Evolutionary conservation across 805 yeast species (phyloP), one percentile per base, ranked within the genome.

Genomic region (Candida jianshihensis): DNA sequence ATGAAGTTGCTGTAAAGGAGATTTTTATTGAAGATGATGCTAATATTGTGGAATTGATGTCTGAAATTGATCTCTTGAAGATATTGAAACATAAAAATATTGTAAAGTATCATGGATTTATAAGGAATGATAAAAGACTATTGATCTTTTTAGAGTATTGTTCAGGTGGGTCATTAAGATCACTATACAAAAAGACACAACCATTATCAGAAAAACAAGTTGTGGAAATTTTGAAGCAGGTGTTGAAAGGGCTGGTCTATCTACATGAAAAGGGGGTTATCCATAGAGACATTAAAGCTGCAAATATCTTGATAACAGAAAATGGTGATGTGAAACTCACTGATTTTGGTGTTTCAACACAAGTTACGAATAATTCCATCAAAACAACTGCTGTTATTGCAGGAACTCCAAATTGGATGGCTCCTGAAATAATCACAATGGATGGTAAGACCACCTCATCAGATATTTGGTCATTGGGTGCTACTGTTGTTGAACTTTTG

Each of bases 361-460:
- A 82, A 54, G 64, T 82, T 19, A 45, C 95, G 4, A 71, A 65
- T 41, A 50, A 39, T 16, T 46, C 50, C 3, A 56, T 77, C 43
- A 68, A 81, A 36, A 73, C 83, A 45, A 67, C 66, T 56, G 73
- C 79, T n/a, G n/a, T n/a, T 0, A 64, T 73, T 45, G 78, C 75
- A 0, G 98, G 98, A 2, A 87, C 97, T 0, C 95, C 97, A 1
- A 84, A 90, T 54, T 92, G 97, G 97, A 89, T 92, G 96, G 97
- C 98, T 0, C 98, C 98, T 0, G 98, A 92, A 54, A 78, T 94
- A 3, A 83, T 92, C 4, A 67, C 80, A 29, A 78, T 87, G 48
- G 84, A 81, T 50, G 95, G 94, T 3, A 82, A 90, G 2, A 80
- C 94, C 9, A 76, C 90, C 0, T 82, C 94, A 2, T 85, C 95